These are phyloP conservation scores for Phytophthora pseudosyringae DNA, from an alignment of 352 stramenopile genomes.

Conservation along the genomic window DNA sequence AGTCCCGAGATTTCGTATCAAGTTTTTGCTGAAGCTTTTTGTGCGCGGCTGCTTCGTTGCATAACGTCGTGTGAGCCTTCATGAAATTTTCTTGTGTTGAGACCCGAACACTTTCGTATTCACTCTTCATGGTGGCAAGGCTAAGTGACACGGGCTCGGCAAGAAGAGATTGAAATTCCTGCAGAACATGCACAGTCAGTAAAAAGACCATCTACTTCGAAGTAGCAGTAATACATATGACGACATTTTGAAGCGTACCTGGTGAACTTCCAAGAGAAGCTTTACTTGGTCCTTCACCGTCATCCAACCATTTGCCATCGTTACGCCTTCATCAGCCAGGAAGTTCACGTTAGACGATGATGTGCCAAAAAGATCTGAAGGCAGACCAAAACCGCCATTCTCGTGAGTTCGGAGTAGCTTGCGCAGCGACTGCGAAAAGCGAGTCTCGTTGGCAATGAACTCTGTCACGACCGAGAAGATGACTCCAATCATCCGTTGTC, in stretches of 20 bases:
- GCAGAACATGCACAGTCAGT: slow-evolving; percentile 2
- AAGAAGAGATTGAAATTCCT: slow-evolving; percentile 83
- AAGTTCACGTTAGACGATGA: slow-evolving; percentile 37
- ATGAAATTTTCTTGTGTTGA: slow-evolving; percentile 74
- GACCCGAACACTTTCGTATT: slow-evolving; percentile 68
- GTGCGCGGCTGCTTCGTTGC: slow-evolving; percentile 48
- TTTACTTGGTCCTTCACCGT: slow-evolving; percentile 66
- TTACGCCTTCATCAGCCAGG: slow-evolving; percentile 50
- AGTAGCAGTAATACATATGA: background rate
- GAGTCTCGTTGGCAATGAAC: slow-evolving; percentile 63
- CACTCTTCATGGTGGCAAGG: slow-evolving; percentile 78
- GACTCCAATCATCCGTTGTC: slow-evolving; percentile 58
- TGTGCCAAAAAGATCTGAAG: slow-evolving; percentile 54
- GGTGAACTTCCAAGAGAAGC: slow-evolving; percentile 63
- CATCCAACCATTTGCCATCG: slow-evolving; percentile 68
- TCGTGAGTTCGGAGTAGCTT: slow-evolving; percentile 67
- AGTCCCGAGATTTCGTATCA: slow-evolving; percentile 57
- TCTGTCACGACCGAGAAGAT: slow-evolving; percentile 63
- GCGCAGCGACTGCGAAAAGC: slow-evolving; percentile 56
- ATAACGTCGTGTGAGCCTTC: slow-evolving; percentile 55
- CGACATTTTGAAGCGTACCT: slow-evolving; percentile 34
- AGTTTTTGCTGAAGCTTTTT: slow-evolving; percentile 71
- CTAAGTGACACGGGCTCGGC: slow-evolving; percentile 75
- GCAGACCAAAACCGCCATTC: slow-evolving; percentile 22
- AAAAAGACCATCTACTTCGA: slow-evolving; percentile 2